Evolutionary conservation across 257 asterid genomes (phyloP).

Genomic region (Nicotiana tabacum): DNA sequence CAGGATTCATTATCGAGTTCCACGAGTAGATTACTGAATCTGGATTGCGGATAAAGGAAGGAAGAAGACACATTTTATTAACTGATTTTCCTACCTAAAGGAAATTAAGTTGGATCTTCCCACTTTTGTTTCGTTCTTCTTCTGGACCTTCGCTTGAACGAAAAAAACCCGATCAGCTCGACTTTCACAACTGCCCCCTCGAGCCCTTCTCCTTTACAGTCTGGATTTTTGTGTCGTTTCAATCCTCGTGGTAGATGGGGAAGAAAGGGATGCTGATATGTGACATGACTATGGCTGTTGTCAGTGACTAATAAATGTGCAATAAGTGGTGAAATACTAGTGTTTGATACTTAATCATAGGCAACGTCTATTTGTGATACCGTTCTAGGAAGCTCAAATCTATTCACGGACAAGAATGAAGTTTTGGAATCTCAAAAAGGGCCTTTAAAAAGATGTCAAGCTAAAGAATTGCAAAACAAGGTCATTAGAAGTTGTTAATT

Average conservation of each 20-base stretch:
- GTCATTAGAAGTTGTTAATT: too few species aligned
- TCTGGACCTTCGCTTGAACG: too few species aligned
- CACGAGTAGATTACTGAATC: background rate
- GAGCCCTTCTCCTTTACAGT: background rate
- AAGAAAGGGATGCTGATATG: background rate
- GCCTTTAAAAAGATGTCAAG: too few species aligned
- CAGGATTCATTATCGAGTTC: background rate
- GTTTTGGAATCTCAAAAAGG: too few species aligned
- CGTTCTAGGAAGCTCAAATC: too few species aligned
- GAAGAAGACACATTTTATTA: too few species aligned
- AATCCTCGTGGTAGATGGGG: background rate
- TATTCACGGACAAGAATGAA: too few species aligned
- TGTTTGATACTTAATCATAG: background rate
- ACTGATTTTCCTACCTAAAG: background rate
- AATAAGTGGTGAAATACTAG: background rate
- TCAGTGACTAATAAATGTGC: background rate
- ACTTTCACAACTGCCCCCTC: background rate
- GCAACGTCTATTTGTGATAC: background rate
- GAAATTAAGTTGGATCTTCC: too few species aligned
- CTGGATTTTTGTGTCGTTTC: background rate
- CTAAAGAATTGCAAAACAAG: too few species aligned
- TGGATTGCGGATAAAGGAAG: background rate
- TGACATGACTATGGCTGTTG: background rate
- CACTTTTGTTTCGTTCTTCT: too few species aligned
- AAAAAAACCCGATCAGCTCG: too few species aligned